Percentiles rank a stretch among this genome's conserved stretches.
These are phyloP conservation scores for Clarireedia monteithiana DNA, from an alignment of 2,329 filamentous ascomycete genomes.

Conservation along the genomic window DNA sequence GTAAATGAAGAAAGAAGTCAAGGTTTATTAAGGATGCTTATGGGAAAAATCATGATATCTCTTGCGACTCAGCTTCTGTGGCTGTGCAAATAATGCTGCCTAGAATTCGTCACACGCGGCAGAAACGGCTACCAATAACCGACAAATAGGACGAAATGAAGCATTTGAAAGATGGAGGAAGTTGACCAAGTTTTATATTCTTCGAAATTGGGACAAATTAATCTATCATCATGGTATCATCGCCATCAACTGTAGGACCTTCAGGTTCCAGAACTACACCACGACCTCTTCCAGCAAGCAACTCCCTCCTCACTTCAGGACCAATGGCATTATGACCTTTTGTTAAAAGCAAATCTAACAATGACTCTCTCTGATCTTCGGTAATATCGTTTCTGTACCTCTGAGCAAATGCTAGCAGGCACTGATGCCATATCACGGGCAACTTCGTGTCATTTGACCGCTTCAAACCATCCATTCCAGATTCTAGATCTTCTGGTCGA, in stretches of 20 bases:
- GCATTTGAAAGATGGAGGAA: neutral
- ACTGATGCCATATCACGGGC: slow-evolving; percentile 95
- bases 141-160: neutral
- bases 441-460: slow-evolving; percentile 54
- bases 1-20: neutral
- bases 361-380: slow-evolving; percentile 84
- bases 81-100: neutral
- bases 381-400: slow-evolving; percentile 94
- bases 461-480: slow-evolving; percentile 46
- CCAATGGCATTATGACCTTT: slow-evolving; percentile 84
- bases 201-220: slow-evolving; percentile 12
- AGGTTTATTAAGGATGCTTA: too few species aligned
- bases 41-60: too few species aligned
- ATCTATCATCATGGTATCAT: slow-evolving; percentile 84
- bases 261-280: slow-evolving; percentile 61
- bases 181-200: neutral
- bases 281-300: slow-evolving; percentile 80
- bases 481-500: slow-evolving; percentile 38
- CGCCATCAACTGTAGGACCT: slow-evolving; percentile 55
- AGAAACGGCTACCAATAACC: neutral
- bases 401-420: slow-evolving; percentile 83
- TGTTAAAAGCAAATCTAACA: slow-evolving; percentile 78
- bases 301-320: slow-evolving; percentile 80
- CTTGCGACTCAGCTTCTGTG: neutral
- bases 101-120: neutral